Percentiles rank a stretch among this genome's conserved stretches.
These are phyloP conservation scores for Amoebophrya sp. DNA, from an alignment of 169 alveolate species.

Conservation along the genomic window DNA sequence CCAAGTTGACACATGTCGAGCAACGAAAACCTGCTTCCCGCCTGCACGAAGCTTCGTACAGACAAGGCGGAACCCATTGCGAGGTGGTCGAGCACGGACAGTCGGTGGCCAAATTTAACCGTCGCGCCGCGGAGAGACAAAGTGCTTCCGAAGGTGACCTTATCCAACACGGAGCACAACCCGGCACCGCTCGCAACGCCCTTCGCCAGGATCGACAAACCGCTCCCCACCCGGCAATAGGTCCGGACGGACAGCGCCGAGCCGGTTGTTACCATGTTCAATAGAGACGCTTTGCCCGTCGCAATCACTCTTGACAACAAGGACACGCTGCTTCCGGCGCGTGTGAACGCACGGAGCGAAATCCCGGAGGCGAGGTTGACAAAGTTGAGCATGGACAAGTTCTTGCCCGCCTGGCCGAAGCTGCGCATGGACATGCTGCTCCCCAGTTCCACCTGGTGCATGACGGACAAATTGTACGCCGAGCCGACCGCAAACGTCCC, in stretches of 20 bases:
- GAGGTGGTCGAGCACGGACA: constrained; percentile 16
- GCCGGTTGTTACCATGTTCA: neutral
- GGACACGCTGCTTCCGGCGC: neutral
- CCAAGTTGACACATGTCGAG: neutral
- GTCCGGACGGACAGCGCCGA: neutral
- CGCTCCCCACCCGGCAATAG: neutral
- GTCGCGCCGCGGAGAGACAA: constrained; percentile 1
- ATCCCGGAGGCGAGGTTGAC: neutral
- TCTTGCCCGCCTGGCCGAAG: neutral
- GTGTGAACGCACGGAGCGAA: neutral
- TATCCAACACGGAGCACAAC: neutral
- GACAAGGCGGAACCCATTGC: constrained; percentile 1
- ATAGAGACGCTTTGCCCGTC: neutral
- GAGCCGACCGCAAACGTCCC: neutral
- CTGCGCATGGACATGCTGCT: neutral
- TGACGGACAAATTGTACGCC: neutral
- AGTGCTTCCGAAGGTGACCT: neutral
- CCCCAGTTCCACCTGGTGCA: neutral
- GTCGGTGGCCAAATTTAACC: neutral
- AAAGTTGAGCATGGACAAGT: neutral
- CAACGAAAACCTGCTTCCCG: neutral
- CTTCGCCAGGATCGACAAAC: neutral
- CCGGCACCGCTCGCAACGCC: neutral
- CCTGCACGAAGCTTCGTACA: neutral
- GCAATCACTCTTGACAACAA: neutral